phyloP scores from a whole-genome alignment of 108 stramenopile genomes.

The Aurantiochytrium sp. region DNA sequence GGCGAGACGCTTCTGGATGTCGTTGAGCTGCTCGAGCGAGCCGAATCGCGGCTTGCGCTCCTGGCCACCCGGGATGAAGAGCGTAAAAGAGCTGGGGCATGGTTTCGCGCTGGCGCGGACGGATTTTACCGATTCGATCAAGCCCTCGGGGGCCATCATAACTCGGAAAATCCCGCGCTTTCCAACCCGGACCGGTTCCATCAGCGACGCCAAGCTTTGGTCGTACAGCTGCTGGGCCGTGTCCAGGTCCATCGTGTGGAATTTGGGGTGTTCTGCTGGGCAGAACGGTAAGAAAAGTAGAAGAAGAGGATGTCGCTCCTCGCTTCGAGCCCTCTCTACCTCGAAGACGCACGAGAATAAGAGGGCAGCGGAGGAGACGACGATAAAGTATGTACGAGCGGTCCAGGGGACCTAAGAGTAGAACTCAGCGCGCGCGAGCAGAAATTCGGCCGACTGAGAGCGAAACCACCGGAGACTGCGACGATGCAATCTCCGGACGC shows the following conservation, averaged over 20 bases:
- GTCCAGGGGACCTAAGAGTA: not conserved
- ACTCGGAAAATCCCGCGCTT: conserved; percentile 15
- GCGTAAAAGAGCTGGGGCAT: not conserved
- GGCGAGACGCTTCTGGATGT: not conserved
- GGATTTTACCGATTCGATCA: not conserved
- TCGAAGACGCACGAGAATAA: not conserved
- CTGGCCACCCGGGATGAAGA: not conserved
- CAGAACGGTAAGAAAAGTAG: not conserved
- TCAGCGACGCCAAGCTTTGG: not conserved
- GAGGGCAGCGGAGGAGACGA: not conserved
- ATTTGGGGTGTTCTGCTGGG: not conserved
- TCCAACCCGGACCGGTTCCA: not conserved
- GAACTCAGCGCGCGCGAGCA: not conserved
- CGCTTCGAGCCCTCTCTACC: not conserved
- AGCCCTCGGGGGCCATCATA: conserved; percentile 13
- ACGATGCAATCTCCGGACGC: not conserved
- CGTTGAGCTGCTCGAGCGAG: not conserved
- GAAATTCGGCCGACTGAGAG: not conserved
- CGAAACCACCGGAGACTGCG: not conserved
- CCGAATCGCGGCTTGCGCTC: not conserved
- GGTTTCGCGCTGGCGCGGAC: not conserved
- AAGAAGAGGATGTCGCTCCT: not conserved
- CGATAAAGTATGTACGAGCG: not conserved
- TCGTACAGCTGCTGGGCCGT: not conserved
- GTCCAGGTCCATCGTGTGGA: not conserved